Evolutionary conservation across 2,329 filamentous ascomycete genomes (phyloP), one percentile per base, ranked within the genome.

Genomic region (Nectriaceae sp.): DNA sequence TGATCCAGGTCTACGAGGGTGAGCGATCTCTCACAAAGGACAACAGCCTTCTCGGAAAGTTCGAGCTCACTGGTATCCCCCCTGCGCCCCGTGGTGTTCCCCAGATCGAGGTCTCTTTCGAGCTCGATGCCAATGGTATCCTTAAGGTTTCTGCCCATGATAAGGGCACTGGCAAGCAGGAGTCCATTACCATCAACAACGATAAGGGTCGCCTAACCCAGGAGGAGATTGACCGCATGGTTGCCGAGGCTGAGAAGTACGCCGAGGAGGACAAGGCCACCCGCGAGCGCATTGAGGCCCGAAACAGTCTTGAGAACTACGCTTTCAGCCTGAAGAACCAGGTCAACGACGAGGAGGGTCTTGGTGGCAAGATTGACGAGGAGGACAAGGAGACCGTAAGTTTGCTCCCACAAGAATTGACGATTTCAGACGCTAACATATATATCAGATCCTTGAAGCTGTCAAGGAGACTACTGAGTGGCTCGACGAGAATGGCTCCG

Each of bases 251-350:
- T 53, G 94, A 97, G 85, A 90, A 97, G 79, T 97, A 92, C 72
- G 94, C 94, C 69, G 94, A 99, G 75, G 94, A 97, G 78, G 94
- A 99, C 81, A 97, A 97, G 85, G 92, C 92, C 56, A 95, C 90
- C 67, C 90, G 91, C 70, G 90, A 94, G 79, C 92, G 92, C 78
- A 96, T 99, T 64, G 92, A 97, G 80, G 88, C 92, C 64, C 88
- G 93, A 70, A 97, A 99, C 77, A 85, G 87, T 63, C 88, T 99
- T 54, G 94, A 99, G 85, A 97, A 97, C 86, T 99, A 97, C 77
- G 91, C 91, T 63, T 97, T 96, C 85, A 93, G 83, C 79, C 80
- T 99, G 65, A 97, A 97, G 89, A 97, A 96, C 88, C 94, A 97
- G 82, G 87, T 91, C 79, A 93, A 92, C 73, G 94, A 99, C 58